Conservation (phyloP, 2,329 filamentous ascomycete genomes). For the Pseudonectria buxi region DNA sequence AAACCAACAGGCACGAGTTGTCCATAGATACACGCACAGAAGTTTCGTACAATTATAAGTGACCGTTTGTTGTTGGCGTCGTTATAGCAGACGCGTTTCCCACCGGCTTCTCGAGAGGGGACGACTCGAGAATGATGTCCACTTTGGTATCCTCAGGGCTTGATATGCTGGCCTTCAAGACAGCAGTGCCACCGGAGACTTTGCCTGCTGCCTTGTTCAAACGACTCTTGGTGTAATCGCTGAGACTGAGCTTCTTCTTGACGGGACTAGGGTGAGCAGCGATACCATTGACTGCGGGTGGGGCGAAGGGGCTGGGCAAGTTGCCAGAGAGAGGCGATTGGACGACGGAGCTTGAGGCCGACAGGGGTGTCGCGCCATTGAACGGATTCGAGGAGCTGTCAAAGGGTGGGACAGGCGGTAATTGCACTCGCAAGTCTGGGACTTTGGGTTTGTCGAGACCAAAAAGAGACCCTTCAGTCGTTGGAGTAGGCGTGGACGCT, state of each 20-base stretch:
- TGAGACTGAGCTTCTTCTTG: constrained; percentile 62
- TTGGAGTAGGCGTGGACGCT: background rate
- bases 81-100: constrained; percentile 16
- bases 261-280: constrained; percentile 49
- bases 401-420: constrained; percentile 50
- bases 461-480: too few species aligned
- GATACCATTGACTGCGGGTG: constrained; percentile 36
- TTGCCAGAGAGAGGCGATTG: constrained; percentile 45
- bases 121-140: constrained; percentile 27
- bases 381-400: constrained; percentile 30
- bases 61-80: constrained; percentile 22
- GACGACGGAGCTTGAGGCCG: constrained; percentile 34
- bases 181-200: constrained; percentile 18
- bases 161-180: constrained; percentile 28
- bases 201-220: constrained; percentile 47
- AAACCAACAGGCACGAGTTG: constrained; percentile 7
- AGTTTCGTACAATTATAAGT: constrained; percentile 19
- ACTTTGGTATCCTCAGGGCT: constrained; percentile 32
- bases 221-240: constrained; percentile 56
- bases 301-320: constrained; percentile 37
- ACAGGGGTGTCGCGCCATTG: constrained; percentile 39
- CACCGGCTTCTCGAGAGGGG: constrained; percentile 22
- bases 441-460: constrained; percentile 30
- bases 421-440: constrained; percentile 46
- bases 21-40: constrained; percentile 19